A percentile compares a stretch with the other conserved stretches of the same genome.
phyloP scores from a whole-genome alignment of 1,284 basidiomycete genomes.

The Ustilago lituana region DNA sequence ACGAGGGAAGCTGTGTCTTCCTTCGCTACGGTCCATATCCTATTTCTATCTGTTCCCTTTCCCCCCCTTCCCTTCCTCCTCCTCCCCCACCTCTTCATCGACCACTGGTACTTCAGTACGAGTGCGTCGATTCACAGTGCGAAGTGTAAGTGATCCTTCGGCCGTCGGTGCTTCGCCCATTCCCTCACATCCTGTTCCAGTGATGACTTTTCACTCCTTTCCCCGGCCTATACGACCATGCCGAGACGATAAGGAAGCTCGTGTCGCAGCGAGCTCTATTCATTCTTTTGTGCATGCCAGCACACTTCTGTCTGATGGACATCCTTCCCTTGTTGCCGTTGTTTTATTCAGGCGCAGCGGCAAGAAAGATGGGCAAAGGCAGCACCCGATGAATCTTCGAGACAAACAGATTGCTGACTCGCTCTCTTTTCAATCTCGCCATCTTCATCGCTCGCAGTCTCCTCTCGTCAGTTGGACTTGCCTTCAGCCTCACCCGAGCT shows the following conservation, averaged over 20 bases:
- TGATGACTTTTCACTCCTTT: conserved; percentile 64
- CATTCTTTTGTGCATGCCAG: conserved; percentile 66
- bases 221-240: conserved; percentile 68
- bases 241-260: conserved; percentile 67
- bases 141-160: conserved; percentile 30
- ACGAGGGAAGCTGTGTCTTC: background rate
- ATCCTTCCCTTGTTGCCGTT: conserved; percentile 13
- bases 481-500: conserved; percentile 2
- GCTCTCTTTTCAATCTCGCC: background rate
- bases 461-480: background rate
- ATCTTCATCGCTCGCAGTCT: conserved; percentile 12
- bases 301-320: conserved; percentile 64
- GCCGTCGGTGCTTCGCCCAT: background rate
- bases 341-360: background rate
- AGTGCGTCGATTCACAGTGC: conserved; percentile 32
- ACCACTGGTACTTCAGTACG: conserved; percentile 28
- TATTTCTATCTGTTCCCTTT: background rate
- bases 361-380: background rate
- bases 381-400: background rate
- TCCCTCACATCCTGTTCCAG: conserved; percentile 22
- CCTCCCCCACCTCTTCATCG: conserved; percentile 26
- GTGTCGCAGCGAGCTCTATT: conserved; percentile 61
- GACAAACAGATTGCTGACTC: conserved; percentile 11
- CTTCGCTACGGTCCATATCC: background rate
- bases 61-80: background rate